Conservation (phyloP, 1,284 basidiomycete species). For the Rhodofomes roseus region DNA sequence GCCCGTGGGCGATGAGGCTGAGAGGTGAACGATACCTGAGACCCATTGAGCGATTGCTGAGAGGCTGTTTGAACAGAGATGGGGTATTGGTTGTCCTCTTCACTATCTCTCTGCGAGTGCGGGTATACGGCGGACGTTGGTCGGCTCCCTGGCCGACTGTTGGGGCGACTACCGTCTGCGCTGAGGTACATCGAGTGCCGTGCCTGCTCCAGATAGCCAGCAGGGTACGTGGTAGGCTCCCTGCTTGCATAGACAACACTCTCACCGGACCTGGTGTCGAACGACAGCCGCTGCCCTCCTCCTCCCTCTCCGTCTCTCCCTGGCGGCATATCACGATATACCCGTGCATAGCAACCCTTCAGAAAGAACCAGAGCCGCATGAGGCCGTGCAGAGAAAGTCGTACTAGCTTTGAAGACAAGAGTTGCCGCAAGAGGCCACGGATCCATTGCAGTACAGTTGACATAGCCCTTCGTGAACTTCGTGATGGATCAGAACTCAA, state of each 20-base stretch:
- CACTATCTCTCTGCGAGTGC: neutral
- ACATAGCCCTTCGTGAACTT: neutral
- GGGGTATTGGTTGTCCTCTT: constrained; percentile 6
- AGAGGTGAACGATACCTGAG: neutral
- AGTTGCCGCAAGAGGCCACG: neutral
- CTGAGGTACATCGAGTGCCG: neutral
- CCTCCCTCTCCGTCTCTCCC: neutral
- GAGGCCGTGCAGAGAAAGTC: neutral
- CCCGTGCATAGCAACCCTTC: neutral
- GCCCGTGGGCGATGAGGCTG: neutral
- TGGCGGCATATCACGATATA: neutral
- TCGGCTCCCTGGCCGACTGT: neutral
- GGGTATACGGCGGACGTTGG: neutral
- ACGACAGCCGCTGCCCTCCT: neutral
- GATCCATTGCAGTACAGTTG: neutral
- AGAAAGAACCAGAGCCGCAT: neutral
- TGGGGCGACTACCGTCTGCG: neutral
- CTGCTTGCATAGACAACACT: constrained; percentile 2
- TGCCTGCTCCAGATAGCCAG: neutral
- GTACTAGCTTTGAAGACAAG: neutral
- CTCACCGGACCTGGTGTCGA: neutral
- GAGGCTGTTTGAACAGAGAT: constrained; percentile 15
- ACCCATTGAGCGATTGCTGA: neutral
- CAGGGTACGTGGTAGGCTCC: constrained; percentile 1
- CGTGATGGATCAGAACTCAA: neutral